Percentiles rank a stretch among this genome's conserved stretches.
Evolutionary conservation across 164 flowering plant species (phyloP).

Genomic region (Litsea cubeba): DNA sequence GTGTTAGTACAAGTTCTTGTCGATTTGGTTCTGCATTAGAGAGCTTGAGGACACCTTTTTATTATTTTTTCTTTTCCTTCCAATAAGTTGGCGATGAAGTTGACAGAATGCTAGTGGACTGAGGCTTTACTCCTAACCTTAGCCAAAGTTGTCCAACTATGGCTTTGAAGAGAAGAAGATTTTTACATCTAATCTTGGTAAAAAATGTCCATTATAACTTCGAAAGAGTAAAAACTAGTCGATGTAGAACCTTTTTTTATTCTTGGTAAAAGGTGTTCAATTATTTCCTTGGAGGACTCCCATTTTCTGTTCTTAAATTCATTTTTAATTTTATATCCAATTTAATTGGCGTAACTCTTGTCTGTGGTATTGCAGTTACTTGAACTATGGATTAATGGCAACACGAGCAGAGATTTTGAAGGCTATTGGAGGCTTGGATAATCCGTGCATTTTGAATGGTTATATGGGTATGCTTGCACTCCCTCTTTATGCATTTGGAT

Average conservation of each 20-base stretch:
- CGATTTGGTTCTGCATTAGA: background rate
- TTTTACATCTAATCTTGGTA: background rate
- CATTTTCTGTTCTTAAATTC: background rate
- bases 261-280: background rate
- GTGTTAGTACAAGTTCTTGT: background rate
- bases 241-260: background rate
- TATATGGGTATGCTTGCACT: no score
- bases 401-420: constrained; percentile 94
- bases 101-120: no score
- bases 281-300: no score
- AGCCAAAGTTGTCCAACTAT: no score
- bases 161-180: background rate
- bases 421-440: constrained; percentile 40
- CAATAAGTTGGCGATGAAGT: no score
- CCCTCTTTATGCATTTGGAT: no score
- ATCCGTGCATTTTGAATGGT: constrained; percentile 63
- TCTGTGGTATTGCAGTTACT: background rate
- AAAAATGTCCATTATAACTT: background rate
- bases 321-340: background rate
- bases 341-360: background rate
- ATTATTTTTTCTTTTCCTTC: no score
- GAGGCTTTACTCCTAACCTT: no score
- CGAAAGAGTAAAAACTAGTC: background rate
- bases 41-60: no score
- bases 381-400: constrained; percentile 39